Conservation (phyloP, 495 filamentous ascomycete species). For the Penicillium bialowiezense region DNA sequence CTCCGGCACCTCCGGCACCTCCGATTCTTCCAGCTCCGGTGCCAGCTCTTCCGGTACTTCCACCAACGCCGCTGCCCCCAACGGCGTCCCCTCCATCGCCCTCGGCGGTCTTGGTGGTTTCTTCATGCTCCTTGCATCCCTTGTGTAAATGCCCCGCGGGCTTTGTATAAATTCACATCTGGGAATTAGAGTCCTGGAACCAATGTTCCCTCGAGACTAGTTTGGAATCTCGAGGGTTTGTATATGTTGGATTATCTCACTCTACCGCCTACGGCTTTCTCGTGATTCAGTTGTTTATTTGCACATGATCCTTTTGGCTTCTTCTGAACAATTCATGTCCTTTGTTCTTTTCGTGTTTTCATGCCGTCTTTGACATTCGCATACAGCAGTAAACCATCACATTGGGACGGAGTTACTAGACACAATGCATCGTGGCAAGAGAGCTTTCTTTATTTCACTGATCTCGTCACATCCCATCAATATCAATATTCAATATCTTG, state of each 20-base stretch:
- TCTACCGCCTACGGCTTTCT: constrained; percentile 1
- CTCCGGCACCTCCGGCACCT: constrained; percentile 36
- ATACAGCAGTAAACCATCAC: neutral
- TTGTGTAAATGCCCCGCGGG: constrained; percentile 13
- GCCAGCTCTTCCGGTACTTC: constrained; percentile 39
- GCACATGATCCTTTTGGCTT: constrained; percentile 17
- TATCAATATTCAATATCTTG: neutral
- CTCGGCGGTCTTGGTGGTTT: constrained; percentile 22
- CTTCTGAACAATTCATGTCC: constrained; percentile 10
- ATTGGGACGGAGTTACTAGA: neutral
- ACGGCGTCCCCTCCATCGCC: constrained; percentile 16
- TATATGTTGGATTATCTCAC: neutral
- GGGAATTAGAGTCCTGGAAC: neutral
- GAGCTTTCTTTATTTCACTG: neutral
- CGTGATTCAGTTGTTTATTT: constrained; percentile 14
- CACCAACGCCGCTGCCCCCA: constrained; percentile 17
- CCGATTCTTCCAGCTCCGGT: constrained; percentile 15
- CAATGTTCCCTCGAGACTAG: neutral
- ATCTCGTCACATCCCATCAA: neutral
- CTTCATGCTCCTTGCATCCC: constrained; percentile 28
- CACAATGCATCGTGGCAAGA: neutral
- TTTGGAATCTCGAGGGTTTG: constrained; percentile 1
- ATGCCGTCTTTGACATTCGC: neutral
- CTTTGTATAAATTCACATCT: neutral
- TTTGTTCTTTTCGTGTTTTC: neutral